Base-by-base conservation (phyloP, 2,329 filamentous ascomycete genomes). In the Fusarium siculi region DNA sequence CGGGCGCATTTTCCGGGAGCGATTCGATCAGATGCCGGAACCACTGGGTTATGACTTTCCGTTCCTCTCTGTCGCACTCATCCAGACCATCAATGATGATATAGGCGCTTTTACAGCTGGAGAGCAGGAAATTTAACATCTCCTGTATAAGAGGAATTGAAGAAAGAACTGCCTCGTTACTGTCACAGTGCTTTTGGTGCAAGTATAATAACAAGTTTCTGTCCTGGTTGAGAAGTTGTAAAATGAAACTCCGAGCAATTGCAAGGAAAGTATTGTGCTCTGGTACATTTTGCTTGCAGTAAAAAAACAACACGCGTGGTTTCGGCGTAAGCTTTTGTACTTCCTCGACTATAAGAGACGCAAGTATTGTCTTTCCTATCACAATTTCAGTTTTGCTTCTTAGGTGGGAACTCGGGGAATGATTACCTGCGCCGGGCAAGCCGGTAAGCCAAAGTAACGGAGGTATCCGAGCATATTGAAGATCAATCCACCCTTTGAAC, bases 211-310 rank as follows among this genome's bases (percentile, higher is more conserved):
- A 1, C 4, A 39, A 0, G 2, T 2, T 7, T 5, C 11, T 53
- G 12, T 53, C 50, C 11, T 53, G 50, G 8, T 25, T 19, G 0
- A 39, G 12, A 3, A 53, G n/a, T 3, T 53, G 34, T 7, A 37
- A 3, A 9, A 53, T 18, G 19, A 39, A 25, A 5, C 50, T 39
- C 0, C 30, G 32, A 4, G 23, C 50, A 8, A 53, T 0, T 19
- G 23, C 34, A 1, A 19, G 12, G 8, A 53, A 36, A 0, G 32
- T 39, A 21, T 53, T 21, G 3, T 37, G n/a, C 23, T 39, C 19
- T 0, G 23, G 9, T 0, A 3, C 0, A 21, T 0, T 25, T 8
- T 28, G 23, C 0, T 28, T 36, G 11, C 30, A 53, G 8, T 53
- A 39, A 0, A 53, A 39, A 12, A 53, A 16, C 0, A 53, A 23